A percentile compares a stretch with the other conserved stretches of the same genome.
Conservation (phyloP, 352 stramenopile species). For the Globisporangium solare region DNA sequence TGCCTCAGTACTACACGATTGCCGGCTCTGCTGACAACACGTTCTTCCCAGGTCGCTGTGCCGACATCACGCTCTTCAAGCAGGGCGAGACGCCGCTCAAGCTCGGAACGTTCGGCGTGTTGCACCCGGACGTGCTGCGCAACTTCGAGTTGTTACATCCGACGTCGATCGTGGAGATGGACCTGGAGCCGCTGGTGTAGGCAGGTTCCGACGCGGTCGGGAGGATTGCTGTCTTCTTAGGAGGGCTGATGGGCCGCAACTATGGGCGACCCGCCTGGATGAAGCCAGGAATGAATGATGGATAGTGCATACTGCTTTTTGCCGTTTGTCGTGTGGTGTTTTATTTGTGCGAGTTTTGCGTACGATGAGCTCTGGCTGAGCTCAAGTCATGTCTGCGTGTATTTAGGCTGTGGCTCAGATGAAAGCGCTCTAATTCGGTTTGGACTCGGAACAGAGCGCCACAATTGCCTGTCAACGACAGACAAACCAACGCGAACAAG, state of each 20-base stretch:
- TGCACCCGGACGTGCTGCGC: conserved; percentile 97
- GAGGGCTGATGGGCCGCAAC: too few species aligned
- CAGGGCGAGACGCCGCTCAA: conserved; percentile 54
- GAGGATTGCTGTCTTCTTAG: too few species aligned
- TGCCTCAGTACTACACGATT: conserved; percentile 84
- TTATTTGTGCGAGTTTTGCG: too few species aligned
- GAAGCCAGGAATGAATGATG: conserved; percentile 3
- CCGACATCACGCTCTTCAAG: conserved; percentile 90
- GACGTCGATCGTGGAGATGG: conserved; percentile 95
- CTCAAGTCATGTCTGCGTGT: too few species aligned
- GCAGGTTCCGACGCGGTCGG: not conserved
- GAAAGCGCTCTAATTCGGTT: too few species aligned
- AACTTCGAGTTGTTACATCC: conserved; percentile 98
- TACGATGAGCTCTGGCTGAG: too few species aligned
- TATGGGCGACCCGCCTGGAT: not conserved
- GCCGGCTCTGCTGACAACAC: conserved; percentile 52
- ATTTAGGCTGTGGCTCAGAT: too few species aligned
- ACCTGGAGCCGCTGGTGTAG: conserved; percentile 97
- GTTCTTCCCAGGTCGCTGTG: conserved; percentile 97
- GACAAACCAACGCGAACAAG: too few species aligned
- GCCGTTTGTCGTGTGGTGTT: too few species aligned
- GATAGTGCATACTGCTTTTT: not conserved
- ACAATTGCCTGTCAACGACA: too few species aligned
- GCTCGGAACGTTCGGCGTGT: conserved; percentile 96
- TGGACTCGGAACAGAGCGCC: too few species aligned